Evolutionary conservation across 2,329 filamentous ascomycete genomes (phyloP).

Genomic region (Fulvia fulva): DNA sequence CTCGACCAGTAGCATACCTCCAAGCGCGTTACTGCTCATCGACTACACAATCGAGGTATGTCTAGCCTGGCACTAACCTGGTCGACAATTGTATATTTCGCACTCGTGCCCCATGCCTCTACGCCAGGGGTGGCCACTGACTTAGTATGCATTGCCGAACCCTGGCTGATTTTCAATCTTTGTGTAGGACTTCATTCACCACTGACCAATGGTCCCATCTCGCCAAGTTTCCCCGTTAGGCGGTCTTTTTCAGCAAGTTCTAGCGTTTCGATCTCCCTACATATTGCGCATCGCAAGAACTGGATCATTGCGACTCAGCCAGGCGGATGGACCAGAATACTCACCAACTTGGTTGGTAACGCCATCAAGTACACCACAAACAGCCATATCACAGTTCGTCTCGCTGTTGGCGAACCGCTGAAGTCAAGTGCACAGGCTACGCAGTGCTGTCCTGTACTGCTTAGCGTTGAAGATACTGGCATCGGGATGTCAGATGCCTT

Average conservation of each 20-base stretch:
- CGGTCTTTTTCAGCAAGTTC: neutral
- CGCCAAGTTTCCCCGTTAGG: neutral
- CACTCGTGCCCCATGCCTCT: neutral
- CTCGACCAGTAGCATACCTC: too few relatives aligned
- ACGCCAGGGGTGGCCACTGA: neutral
- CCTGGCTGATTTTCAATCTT: neutral
- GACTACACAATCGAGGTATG: conserved; percentile 8
- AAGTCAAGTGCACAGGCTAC: neutral
- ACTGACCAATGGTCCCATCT: neutral
- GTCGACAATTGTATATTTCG: too few relatives aligned
- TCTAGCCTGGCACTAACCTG: neutral
- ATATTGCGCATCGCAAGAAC: conserved; percentile 1
- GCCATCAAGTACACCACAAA: conserved; percentile 43
- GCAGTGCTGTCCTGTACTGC: neutral
- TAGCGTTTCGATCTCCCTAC: neutral
- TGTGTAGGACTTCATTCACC: neutral
- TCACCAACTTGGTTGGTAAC: conserved; percentile 47
- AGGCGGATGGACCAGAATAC: conserved; percentile 43
- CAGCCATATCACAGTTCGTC: conserved; percentile 37
- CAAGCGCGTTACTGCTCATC: conserved; percentile 15
- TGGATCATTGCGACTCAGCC: conserved; percentile 43
- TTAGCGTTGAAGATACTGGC: conserved; percentile 14
- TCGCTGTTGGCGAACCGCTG: neutral
- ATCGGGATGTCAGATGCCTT: conserved; percentile 32
- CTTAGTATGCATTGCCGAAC: neutral